A percentile compares a stretch with the other conserved stretches of the same genome.
Evolutionary conservation across 345 rosid species (phyloP).

Genomic region (Hevea brasiliensis): DNA sequence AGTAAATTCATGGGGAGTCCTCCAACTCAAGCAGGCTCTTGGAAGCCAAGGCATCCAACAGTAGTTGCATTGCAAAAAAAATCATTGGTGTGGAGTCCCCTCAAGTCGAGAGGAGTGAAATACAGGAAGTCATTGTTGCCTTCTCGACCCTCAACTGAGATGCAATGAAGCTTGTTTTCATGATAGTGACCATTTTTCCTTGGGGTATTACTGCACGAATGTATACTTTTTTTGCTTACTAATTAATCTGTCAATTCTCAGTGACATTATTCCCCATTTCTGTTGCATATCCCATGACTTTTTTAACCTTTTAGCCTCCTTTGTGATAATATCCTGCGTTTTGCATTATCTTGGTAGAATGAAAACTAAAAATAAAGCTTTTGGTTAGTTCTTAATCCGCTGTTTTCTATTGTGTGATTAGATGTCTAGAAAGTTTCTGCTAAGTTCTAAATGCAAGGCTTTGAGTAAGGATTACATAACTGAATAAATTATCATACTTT

Average conservation of each 20-base stretch:
- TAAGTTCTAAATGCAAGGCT: too few relatives aligned
- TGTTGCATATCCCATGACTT: too few relatives aligned
- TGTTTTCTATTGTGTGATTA: too few relatives aligned
- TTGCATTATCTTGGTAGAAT: too few relatives aligned
- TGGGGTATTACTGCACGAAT: not conserved
- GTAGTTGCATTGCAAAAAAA: constrained; percentile 83
- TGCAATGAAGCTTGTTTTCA: constrained; percentile 14
- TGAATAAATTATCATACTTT: too few relatives aligned
- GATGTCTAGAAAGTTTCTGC: too few relatives aligned
- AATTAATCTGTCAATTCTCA: not conserved
- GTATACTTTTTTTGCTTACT: constrained; percentile 10
- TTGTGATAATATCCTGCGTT: too few relatives aligned
- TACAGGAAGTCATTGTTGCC: constrained; percentile 44
- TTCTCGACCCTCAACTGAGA: constrained; percentile 27
- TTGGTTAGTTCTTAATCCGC: too few relatives aligned
- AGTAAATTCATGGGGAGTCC: constrained; percentile 90
- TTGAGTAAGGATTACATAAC: too few relatives aligned
- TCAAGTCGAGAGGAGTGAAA: constrained; percentile 53
- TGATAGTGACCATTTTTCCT: not conserved
- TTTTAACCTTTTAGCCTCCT: too few relatives aligned
- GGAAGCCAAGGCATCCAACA: constrained; percentile 87
- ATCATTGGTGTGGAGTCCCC: constrained; percentile 90
- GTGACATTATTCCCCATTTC: not conserved
- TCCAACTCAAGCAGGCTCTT: constrained; percentile 56
- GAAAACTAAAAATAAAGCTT: too few relatives aligned